These are phyloP conservation scores for Debaryomyces udenii DNA, from an alignment of 1,139 yeast genomes.

Conservation along the genomic window DNA sequence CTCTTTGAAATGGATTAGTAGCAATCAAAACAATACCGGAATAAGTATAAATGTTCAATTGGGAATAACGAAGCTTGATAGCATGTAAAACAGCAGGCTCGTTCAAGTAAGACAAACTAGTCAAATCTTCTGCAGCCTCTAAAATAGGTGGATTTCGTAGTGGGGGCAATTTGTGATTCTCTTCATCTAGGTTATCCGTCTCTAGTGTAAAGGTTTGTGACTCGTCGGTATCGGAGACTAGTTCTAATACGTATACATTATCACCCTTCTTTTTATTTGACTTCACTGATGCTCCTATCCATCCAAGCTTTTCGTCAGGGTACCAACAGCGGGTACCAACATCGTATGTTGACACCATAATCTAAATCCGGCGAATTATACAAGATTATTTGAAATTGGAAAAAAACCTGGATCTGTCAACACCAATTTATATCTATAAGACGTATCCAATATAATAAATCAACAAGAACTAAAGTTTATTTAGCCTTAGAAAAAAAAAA, in stretches of 20 bases:
- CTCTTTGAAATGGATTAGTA: conserved; percentile 91
- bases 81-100: conserved; percentile 98
- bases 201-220: conserved; percentile 53
- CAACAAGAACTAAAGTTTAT: conserved; percentile 5
- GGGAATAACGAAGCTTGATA: conserved; percentile 84
- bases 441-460: conserved; percentile 3
- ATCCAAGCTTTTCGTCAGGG: conserved; percentile 84
- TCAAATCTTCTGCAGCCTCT: conserved; percentile 93
- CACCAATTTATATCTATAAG: conserved; percentile 1
- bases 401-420: neutral
- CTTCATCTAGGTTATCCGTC: conserved; percentile 52
- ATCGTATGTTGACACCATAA: conserved; percentile 34
- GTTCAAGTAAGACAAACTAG: conserved; percentile 86
- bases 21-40: conserved; percentile 97
- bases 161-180: conserved; percentile 66
- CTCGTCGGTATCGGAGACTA: conserved; percentile 65
- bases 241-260: conserved; percentile 58
- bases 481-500: conserved; percentile 6
- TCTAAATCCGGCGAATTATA: conserved; percentile 2
- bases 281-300: conserved; percentile 86
- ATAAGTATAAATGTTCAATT: conserved; percentile 89
- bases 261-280: conserved; percentile 52
- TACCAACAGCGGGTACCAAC: conserved; percentile 79
- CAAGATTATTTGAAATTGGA: neutral
- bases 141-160: conserved; percentile 91